Base-by-base conservation (phyloP, 164 flowering plant genomes). In the Magnolia sinica region DNA sequence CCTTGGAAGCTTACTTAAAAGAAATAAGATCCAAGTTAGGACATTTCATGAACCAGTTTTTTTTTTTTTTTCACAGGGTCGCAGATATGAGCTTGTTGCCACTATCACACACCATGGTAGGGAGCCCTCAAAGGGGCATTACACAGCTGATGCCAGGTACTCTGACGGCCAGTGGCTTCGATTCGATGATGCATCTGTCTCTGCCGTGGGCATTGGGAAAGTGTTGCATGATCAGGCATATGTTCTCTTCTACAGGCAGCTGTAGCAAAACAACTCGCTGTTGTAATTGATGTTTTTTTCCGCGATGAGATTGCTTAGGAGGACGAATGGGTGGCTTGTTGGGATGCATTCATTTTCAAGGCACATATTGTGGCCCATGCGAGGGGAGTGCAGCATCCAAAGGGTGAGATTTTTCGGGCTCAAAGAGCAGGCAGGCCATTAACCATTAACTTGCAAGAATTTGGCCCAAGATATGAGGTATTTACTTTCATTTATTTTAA, bases 161-260 rank as follows among this genome's bases (percentile, higher is more conserved):
- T 67, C 85, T 6, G 84, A 84, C 80, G 89, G 90, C 45, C 89
- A 87, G 66, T 95, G 98, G 98, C 78, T 95, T 22, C 89, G 90
- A 7, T 92, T 82, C 79, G 98, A 95, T 74, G 98, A 95, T 84
- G 88, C 98, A 50, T 87, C 89, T 69, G 92, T 95, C 64, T 84
- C 84, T 22, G 86, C 89, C 2, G 86, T 95, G 49, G 79, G 85
- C 70, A 73, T 80, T 16, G 84, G 27, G 81, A 90, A 86, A 81
- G 98, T 95, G 68, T 77, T 95, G 82, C 98, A 91, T 76, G 92
- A 92, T 74, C 95, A 91, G 80, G 97, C 98, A 8, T 95, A 95
- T 65, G 91, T 95, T 72, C 96, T 95, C 65, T 88, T 92, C 88
- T 95, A 95, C 89, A 85, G 86, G 76, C 98, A 90, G 84, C 68